These are phyloP conservation scores for Carex arenaria DNA, from an alignment of 202 grass and related monocot species.

Conservation along the genomic window DNA sequence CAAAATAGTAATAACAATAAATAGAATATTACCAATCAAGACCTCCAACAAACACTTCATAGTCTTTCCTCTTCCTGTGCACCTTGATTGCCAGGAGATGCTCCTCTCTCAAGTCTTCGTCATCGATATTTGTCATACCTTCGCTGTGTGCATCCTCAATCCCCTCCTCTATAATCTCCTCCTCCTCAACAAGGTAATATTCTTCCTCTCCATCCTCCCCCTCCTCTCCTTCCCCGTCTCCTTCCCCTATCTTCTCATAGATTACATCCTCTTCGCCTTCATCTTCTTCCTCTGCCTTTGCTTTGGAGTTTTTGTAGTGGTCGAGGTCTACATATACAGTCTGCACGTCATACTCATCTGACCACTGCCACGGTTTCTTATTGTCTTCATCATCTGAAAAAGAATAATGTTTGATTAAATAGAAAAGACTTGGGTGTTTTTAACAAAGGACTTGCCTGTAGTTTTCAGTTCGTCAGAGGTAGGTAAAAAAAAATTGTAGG, in stretches of 20 bases:
- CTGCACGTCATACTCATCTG: constrained; percentile 22
- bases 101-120: constrained; percentile 65
- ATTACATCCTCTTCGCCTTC: constrained; percentile 3
- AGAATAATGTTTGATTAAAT: not conserved
- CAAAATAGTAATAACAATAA: constrained; percentile 1
- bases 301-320: constrained; percentile 2
- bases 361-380: constrained; percentile 18
- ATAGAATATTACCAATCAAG: constrained; percentile 45
- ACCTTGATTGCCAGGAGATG: constrained; percentile 80
- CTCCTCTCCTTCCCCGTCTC: constrained; percentile 50
- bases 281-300: constrained; percentile 1
- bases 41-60: constrained; percentile 97
- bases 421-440: not conserved
- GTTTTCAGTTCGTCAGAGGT: not conserved
- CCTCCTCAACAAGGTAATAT: constrained; percentile 53
- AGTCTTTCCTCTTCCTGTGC: constrained; percentile 86
- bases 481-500: not conserved
- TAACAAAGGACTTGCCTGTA: not conserved
- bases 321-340: constrained; percentile 14
- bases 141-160: constrained; percentile 70
- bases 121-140: constrained; percentile 43
- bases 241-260: constrained; percentile 27
- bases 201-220: constrained; percentile 66
- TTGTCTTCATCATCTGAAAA: constrained; percentile 14
- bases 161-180: constrained; percentile 48